These are phyloP conservation scores for Periconia digitata DNA, from an alignment of 2,329 filamentous ascomycete species.

Conservation along the genomic window DNA sequence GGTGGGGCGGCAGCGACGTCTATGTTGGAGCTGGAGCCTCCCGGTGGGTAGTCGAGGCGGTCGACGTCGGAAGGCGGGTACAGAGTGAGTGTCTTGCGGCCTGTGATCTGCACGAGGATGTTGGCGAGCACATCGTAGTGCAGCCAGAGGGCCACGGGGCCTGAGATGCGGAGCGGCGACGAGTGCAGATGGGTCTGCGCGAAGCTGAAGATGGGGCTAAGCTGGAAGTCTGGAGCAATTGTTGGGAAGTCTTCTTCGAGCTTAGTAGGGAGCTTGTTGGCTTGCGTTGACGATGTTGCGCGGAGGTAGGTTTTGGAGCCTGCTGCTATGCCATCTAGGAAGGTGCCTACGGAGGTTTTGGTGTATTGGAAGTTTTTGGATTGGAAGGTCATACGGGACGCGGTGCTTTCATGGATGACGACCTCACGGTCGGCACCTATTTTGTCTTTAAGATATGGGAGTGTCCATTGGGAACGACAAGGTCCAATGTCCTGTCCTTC, in stretches of 20 bases:
- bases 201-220: constrained; percentile 63
- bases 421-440: constrained; percentile 54
- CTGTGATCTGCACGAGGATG: constrained; percentile 76
- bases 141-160: constrained; percentile 82
- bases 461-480: constrained; percentile 69
- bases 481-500: constrained; percentile 65
- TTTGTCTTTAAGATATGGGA: constrained; percentile 64
- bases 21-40: constrained; percentile 76
- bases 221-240: constrained; percentile 67
- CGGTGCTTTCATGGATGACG: constrained; percentile 70
- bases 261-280: constrained; percentile 69
- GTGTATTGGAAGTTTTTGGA: constrained; percentile 80
- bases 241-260: constrained; percentile 71
- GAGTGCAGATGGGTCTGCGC: constrained; percentile 69
- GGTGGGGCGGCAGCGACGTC: constrained; percentile 54
- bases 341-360: constrained; percentile 66
- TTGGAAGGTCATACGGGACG: constrained; percentile 74
- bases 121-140: constrained; percentile 94
- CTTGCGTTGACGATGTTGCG: constrained; percentile 69
- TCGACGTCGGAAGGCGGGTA: constrained; percentile 78
- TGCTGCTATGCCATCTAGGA: constrained; percentile 60
- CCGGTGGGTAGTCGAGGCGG: constrained; percentile 70
- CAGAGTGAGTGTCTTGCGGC: constrained; percentile 71
- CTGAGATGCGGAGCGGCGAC: constrained; percentile 77
- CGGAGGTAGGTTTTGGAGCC: constrained; percentile 76